Evolutionary conservation across 1,284 basidiomycete genomes (phyloP), one percentile per base, ranked within the genome.

Genomic region (Chondrostereum purpureum): DNA sequence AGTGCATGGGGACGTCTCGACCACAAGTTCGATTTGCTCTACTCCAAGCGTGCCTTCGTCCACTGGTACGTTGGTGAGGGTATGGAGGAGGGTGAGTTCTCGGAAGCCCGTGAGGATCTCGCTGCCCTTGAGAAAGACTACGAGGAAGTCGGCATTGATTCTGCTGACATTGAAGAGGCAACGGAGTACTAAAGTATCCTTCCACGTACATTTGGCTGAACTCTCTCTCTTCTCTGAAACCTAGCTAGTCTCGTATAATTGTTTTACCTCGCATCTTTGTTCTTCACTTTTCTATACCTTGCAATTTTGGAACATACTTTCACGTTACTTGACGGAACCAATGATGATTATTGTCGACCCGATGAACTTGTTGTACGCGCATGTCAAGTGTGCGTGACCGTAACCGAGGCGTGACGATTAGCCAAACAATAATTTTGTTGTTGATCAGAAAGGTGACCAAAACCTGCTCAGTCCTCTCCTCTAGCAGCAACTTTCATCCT

Each of bases 31-130:
- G 92, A 96, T 65, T 77, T 96, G 47, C 77, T 96, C 31, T 90
- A 90, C 71, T 93, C 87, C 52, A 94, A 88, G 72, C 88, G 87
- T 66, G 92, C 85, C 49, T 94, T 94, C 63, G 91, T 89, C 39
- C 85, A 93, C 72, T 89, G 91, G 90, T 95, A 94, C 58, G 90
- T 92, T 52, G 93, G 93, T 56, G 93, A 96, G 68, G 94, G 94
- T 70, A 98, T 97, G 94, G 94, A 97, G 68, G 94, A 97, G 54
- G 63, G 94, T 63, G 94, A 98, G 70, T 95, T 97, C 72, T 92
- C 90, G 39, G 94, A 97, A 72, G 94, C 93, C 20, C 88, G 94
- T 55, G 94, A 97, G 71, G 94, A 97, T 67, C 82, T 97, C 49
- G 94, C 94, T 33, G 94, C 94, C 12, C 81, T 97, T 49, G 94